Conservation (phyloP, 805 yeast genomes). For the Saccharomycopsis sp. region DNA sequence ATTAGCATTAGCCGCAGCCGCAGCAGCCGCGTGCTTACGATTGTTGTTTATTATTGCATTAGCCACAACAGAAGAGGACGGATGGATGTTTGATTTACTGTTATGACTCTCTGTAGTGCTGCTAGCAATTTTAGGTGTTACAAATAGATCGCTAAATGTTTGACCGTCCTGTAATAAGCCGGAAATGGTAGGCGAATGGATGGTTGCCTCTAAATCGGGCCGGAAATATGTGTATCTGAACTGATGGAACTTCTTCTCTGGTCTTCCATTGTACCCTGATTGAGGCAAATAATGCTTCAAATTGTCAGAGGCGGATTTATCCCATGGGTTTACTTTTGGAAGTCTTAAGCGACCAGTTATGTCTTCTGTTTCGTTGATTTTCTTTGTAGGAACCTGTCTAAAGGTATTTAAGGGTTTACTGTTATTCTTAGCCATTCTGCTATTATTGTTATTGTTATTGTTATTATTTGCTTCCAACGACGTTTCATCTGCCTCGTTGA, state of each 20-base stretch:
- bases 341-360: conserved; percentile 67
- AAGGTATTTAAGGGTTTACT: background rate
- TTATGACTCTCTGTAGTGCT: conserved; percentile 14
- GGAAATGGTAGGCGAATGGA: conserved; percentile 82
- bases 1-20: conserved; percentile 17
- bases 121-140: conserved; percentile 21
- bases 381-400: conserved; percentile 36
- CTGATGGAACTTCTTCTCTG: conserved; percentile 32
- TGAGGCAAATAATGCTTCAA: conserved; percentile 11
- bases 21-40: background rate
- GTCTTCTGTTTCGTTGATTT: conserved; percentile 41
- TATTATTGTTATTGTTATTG: background rate
- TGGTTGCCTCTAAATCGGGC: conserved; percentile 81
- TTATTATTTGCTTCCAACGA: background rate
- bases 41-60: background rate
- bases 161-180: conserved; percentile 65
- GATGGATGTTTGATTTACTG: background rate
- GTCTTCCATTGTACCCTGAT: conserved; percentile 6
- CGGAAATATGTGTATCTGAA: conserved; percentile 88
- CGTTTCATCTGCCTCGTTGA: background rate
- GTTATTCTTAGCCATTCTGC: background rate
- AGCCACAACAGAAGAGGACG: conserved; percentile 7
- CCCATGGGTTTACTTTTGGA: conserved; percentile 71
- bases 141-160: conserved; percentile 56
- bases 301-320: conserved; percentile 26